Evolutionary conservation across 306 rosid genomes (phyloP), one percentile per base, ranked within the genome.

Genomic region (Prunus salicina): DNA sequence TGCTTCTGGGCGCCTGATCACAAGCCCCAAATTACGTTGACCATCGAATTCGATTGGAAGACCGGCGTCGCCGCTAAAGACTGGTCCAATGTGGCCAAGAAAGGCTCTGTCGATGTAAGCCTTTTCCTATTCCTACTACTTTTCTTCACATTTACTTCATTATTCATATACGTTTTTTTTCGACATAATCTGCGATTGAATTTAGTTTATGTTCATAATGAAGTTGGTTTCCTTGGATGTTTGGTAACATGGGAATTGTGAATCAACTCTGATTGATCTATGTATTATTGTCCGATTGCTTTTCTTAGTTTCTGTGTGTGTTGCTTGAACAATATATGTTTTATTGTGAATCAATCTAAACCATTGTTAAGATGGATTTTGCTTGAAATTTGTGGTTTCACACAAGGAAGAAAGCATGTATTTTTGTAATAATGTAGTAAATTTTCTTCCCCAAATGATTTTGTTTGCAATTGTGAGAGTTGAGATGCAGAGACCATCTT

Each of bases 11-110:
- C 96, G 12, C 78, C 78, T 9, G 97, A 91, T 63, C 86, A 83
- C 72, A 84, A 84, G 13, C 99, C 97, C 1, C 75, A 47, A 27
- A 38, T 28, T 12, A 88, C 91, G 25, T 77, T 91, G 83, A 83
- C 91, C 7, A 52, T 95, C 6, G 98, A 95, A 81, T 91, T 95
- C 34, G 99, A 95, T 2, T 95, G 99, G 99, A 91, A 81, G 82
- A 86, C 97, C 1, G 99, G 99, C 32, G 91, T 95, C 10, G 93
- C 97, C 7, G 92, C 99, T 2, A 95, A 95, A 81, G 97, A 95
- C 76, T 92, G 99, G 99, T 73, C 91, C 68, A 92, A 82, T 80
- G 99, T 95, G 66, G 99, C 99, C 28, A 95, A 95, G 87, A 95
- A 92, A 77, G 96, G 99, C 55, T 70, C 90, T 74, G 92, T 95